phyloP scores from a whole-genome alignment of 1,139 yeast species.

The Ogataea hybrid region DNA sequence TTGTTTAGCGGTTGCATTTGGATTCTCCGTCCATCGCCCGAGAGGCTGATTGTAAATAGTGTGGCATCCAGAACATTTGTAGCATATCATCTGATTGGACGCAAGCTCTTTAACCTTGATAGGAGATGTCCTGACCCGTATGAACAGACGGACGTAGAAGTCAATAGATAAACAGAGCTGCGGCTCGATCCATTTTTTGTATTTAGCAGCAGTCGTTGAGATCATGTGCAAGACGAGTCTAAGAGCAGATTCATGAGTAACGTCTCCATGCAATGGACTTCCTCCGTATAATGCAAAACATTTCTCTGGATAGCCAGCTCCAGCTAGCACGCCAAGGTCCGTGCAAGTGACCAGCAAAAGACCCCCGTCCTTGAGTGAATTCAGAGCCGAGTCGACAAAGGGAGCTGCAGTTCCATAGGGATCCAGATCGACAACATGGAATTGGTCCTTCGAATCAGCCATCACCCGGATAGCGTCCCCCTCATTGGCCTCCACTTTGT shows the following conservation, averaged over 20 bases:
- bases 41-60: conserved; percentile 67
- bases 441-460: conserved; percentile 46
- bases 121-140: conserved; percentile 75
- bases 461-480: conserved; percentile 89
- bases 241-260: conserved; percentile 91
- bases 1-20: conserved; percentile 35
- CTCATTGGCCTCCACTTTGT: conserved; percentile 58
- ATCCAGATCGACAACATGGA: conserved; percentile 88
- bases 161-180: conserved; percentile 81
- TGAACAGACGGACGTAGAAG: conserved; percentile 84
- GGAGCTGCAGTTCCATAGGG: conserved; percentile 99
- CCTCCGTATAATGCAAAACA: conserved; percentile 98
- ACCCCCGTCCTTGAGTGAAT: conserved; percentile 78
- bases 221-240: conserved; percentile 77
- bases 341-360: conserved; percentile 89
- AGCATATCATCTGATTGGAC: conserved; percentile 72
- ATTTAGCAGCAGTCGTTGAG: conserved; percentile 82
- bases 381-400: conserved; percentile 87
- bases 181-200: conserved; percentile 86
- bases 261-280: conserved; percentile 72
- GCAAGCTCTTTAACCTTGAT: conserved; percentile 73
- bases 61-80: conserved; percentile 88
- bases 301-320: conserved; percentile 94
- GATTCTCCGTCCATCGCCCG: conserved; percentile 55
- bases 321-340: conserved; percentile 93